phyloP scores from a whole-genome alignment of 495 filamentous ascomycete genomes.

The Penicillium roqueforti region DNA sequence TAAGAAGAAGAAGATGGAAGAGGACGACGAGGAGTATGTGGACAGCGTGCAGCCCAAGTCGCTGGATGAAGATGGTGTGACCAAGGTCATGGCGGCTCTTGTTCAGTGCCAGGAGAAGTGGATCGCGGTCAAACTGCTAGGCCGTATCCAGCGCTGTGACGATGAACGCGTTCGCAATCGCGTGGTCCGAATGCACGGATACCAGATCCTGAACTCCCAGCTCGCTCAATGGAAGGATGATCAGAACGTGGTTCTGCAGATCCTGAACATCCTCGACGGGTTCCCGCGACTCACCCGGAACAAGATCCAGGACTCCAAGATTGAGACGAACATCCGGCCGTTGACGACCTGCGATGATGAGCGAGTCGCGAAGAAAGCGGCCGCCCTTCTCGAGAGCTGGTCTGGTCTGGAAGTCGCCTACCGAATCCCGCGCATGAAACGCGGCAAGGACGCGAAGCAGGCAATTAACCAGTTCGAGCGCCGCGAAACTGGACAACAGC shows the following conservation, averaged over 20 bases:
- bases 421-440: conserved; percentile 82
- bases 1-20: conserved; percentile 88
- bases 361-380: conserved; percentile 66
- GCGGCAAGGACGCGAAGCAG: conserved; percentile 50
- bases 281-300: conserved; percentile 92
- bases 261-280: conserved; percentile 82
- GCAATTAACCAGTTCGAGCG: conserved; percentile 61
- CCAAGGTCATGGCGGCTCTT: conserved; percentile 97
- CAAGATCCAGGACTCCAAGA: conserved; percentile 95
- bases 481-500: conserved; percentile 60
- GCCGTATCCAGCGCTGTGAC: conserved; percentile 82
- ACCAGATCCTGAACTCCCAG: conserved; percentile 85
- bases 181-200: conserved; percentile 94
- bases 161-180: conserved; percentile 85
- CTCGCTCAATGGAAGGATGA: conserved; percentile 83
- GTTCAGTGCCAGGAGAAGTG: conserved; percentile 99
- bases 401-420: conserved; percentile 87
- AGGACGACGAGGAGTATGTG: conserved; percentile 95
- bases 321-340: conserved; percentile 75
- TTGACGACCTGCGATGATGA: conserved; percentile 68
- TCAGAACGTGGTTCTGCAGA: conserved; percentile 79
- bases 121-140: conserved; percentile 94
- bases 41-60: conserved; percentile 80
- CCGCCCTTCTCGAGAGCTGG: conserved; percentile 75
- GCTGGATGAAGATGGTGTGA: conserved; percentile 83